phyloP scores from a whole-genome alignment of 371 early-diverging fungal species.

The Mortierella sp. region DNA sequence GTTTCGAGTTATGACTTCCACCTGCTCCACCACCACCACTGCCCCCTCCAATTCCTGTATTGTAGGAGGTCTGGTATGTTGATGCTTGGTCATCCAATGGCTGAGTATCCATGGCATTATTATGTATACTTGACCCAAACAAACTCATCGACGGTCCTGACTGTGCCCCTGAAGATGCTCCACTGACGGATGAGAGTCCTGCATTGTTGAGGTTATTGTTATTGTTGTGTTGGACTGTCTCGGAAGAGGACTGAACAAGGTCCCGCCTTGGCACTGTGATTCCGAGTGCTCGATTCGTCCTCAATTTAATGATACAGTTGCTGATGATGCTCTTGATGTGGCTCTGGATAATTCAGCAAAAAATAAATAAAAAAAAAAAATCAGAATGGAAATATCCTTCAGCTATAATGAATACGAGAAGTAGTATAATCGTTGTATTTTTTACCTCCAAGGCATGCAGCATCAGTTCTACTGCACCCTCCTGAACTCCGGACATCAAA shows the following conservation, averaged over 20 bases:
- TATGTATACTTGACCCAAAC: not conserved
- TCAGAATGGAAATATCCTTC: too few relatives aligned
- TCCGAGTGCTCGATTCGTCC: conserved; percentile 76
- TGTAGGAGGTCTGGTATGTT: conserved; percentile 17
- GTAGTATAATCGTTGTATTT: too few relatives aligned
- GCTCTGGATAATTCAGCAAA: conserved; percentile 48
- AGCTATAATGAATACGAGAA: too few relatives aligned
- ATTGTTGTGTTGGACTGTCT: conserved; percentile 12
- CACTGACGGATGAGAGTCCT: conserved; percentile 11
- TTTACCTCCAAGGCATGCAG: conserved; percentile 80
- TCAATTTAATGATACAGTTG: conserved; percentile 74
- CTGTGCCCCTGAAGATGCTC: not conserved
- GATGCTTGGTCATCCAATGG: not conserved
- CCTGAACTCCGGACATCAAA: conserved; percentile 72
- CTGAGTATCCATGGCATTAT: not conserved
- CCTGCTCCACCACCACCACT: too few relatives aligned
- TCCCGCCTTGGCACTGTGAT: conserved; percentile 55
- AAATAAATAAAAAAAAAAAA: not conserved
- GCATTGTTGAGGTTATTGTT: too few relatives aligned
- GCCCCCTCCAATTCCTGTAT: too few relatives aligned
- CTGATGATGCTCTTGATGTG: conserved; percentile 80
- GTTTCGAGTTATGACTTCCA: conserved; percentile 10
- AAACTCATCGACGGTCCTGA: not conserved
- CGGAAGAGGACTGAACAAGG: conserved; percentile 8
- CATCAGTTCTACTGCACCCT: conserved; percentile 75